Conservation (phyloP, 768 basidiomycete species). For the Austroboletus festivus region DNA sequence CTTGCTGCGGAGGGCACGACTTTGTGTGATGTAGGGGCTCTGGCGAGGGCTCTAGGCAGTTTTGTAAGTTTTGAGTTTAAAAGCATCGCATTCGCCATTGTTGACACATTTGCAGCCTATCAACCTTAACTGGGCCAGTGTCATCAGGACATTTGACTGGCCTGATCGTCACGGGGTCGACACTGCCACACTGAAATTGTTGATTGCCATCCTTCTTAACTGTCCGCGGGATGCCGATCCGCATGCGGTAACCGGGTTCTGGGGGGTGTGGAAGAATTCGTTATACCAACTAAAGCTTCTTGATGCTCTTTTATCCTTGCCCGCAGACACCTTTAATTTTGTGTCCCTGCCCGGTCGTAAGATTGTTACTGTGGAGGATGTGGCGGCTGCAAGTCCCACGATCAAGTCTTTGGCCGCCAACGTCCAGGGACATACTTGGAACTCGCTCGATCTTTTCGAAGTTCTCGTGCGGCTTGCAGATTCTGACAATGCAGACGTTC, state of each 20-base stretch:
- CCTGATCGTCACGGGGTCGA: slow-evolving; percentile 82
- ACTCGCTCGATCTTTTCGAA: slow-evolving; percentile 87
- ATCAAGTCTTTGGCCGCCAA: slow-evolving; percentile 88
- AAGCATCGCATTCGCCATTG: not conserved
- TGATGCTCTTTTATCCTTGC: slow-evolving; percentile 83
- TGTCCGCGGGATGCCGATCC: slow-evolving; percentile 72
- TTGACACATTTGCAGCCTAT: slow-evolving; percentile 46
- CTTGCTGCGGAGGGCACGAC: slow-evolving; percentile 69
- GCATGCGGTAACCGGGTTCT: slow-evolving; percentile 83
- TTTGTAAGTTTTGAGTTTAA: slow-evolving; percentile 54
- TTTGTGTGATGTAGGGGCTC: slow-evolving; percentile 70
- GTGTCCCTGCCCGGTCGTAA: slow-evolving; percentile 79
- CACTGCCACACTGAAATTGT: slow-evolving; percentile 82
- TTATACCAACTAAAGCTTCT: slow-evolving; percentile 83
- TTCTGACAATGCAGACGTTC: slow-evolving; percentile 67
- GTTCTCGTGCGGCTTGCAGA: slow-evolving; percentile 79
- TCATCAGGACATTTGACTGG: slow-evolving; percentile 85
- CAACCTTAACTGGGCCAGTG: slow-evolving; percentile 72
- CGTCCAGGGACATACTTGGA: slow-evolving; percentile 93
- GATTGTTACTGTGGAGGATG: slow-evolving; percentile 87
- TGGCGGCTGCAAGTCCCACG: slow-evolving; percentile 80
- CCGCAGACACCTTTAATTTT: slow-evolving; percentile 90
- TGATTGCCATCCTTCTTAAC: slow-evolving; percentile 84
- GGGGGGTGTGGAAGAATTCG: slow-evolving; percentile 82
- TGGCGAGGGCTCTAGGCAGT: slow-evolving; percentile 70